Percentiles rank a stretch among this genome's conserved stretches.
Conservation (phyloP, 75 land plant species). For the Sequoia sempervirens region DNA sequence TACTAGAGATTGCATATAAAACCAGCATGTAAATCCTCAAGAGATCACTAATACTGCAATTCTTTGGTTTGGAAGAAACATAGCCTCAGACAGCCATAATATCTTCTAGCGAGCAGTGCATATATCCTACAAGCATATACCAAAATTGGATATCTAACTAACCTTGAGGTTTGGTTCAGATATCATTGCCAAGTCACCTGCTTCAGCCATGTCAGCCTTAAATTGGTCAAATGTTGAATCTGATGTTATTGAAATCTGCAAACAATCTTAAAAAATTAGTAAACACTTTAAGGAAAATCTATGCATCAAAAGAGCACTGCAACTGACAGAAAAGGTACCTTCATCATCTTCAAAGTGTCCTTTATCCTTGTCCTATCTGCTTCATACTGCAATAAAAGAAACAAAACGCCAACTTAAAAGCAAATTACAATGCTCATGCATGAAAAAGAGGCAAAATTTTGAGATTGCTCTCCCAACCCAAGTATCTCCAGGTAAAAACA, state of each 20-base stretch:
- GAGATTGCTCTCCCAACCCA: neutral
- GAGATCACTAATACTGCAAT: neutral
- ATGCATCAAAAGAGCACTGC: neutral
- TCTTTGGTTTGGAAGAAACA: neutral
- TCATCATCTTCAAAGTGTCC: slow-evolving; percentile 66
- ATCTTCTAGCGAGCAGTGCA: neutral
- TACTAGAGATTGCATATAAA: neutral
- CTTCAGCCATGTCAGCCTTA: slow-evolving; percentile 59
- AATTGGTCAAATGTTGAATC: slow-evolving; percentile 70
- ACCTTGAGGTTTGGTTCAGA: slow-evolving; percentile 88
- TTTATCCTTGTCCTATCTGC: slow-evolving; percentile 74
- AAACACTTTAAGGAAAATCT: neutral
- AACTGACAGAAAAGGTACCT: slow-evolving; percentile 31
- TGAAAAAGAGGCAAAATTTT: neutral
- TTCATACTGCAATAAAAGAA: slow-evolving; percentile 52
- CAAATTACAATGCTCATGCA: neutral
- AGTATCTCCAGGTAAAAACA: neutral
- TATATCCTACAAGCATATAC: neutral
- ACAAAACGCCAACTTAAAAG: neutral
- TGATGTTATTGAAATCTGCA: slow-evolving; percentile 56
- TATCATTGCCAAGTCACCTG: slow-evolving; percentile 42
- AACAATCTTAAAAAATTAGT: neutral
- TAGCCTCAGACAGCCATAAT: neutral
- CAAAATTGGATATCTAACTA: slow-evolving; percentile 12
- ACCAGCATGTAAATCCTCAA: neutral